Conservation (phyloP, 129 eudicot species). For the Flaveria brownii region DNA sequence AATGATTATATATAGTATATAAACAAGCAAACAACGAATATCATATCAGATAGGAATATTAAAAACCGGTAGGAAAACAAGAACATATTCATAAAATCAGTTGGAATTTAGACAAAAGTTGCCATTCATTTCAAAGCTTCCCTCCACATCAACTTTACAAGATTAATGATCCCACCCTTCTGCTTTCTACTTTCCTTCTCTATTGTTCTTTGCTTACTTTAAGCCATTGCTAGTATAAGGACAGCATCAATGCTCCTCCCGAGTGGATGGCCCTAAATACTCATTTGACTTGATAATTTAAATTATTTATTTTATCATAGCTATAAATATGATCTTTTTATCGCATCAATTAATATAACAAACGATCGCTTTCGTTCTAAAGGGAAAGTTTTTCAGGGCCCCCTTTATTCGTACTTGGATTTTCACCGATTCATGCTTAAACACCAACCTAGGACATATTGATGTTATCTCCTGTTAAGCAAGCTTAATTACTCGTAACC, state of each 20-base stretch:
- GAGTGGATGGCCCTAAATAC: conserved; percentile 43
- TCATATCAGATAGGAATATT: conserved; percentile 68
- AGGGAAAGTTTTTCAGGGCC: conserved; percentile 7
- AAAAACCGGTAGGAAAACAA: conserved; percentile 43
- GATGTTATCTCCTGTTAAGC: neutral
- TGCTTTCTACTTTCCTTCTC: conserved; percentile 30
- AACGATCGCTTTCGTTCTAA: conserved; percentile 22
- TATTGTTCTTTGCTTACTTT: conserved; percentile 32
- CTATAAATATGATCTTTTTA: conserved; percentile 21
- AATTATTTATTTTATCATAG: conserved; percentile 17
- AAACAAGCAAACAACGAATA: conserved; percentile 25
- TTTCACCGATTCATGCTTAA: conserved; percentile 15
- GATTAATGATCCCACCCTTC: conserved; percentile 34
- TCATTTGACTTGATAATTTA: conserved; percentile 34
- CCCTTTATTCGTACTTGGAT: conserved; percentile 23
- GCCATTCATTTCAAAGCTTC: conserved; percentile 33
- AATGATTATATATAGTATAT: conserved; percentile 9
- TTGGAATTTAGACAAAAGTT: conserved; percentile 50
- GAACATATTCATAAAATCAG: conserved; percentile 46
- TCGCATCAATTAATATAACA: neutral
- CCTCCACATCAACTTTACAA: conserved; percentile 42
- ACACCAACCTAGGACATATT: conserved; percentile 4
- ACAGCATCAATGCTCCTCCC: conserved; percentile 56
- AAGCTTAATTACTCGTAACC: neutral
- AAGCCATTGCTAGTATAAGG: conserved; percentile 33